These are phyloP conservation scores for Mycena chlorophos DNA, from an alignment of 768 basidiomycete genomes.

Conservation along the genomic window DNA sequence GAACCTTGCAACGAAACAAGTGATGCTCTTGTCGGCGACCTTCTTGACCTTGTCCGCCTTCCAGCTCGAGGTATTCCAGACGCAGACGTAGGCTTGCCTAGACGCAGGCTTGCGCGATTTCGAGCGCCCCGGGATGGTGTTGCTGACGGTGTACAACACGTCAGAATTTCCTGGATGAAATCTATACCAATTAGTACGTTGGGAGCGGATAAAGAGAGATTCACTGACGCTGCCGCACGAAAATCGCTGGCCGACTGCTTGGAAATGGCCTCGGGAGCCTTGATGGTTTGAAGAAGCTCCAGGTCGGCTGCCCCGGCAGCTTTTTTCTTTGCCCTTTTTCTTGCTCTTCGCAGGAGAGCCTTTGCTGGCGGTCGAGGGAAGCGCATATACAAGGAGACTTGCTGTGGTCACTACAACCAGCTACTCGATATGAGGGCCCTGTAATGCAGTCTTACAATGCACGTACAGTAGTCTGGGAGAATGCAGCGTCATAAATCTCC, in stretches of 20 bases:
- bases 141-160: slow-evolving; percentile 69
- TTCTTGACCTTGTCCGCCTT: slow-evolving; percentile 64
- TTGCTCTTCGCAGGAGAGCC: slow-evolving; percentile 30
- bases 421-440: slow-evolving; percentile 35
- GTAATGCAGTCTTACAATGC: neutral
- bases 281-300: slow-evolving; percentile 50
- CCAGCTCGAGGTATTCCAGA: slow-evolving; percentile 77
- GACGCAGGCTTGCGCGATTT: slow-evolving; percentile 53
- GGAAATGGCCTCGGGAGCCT: slow-evolving; percentile 52
- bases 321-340: slow-evolving; percentile 48
- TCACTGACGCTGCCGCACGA: slow-evolving; percentile 57
- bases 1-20: slow-evolving; percentile 87
- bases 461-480: slow-evolving; percentile 65
- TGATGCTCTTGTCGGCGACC: slow-evolving; percentile 76
- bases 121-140: slow-evolving; percentile 62
- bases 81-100: slow-evolving; percentile 63
- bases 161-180: slow-evolving; percentile 54
- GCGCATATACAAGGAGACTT: slow-evolving; percentile 61
- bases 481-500: slow-evolving; percentile 86
- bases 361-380: slow-evolving; percentile 37
- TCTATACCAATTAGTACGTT: slow-evolving; percentile 34
- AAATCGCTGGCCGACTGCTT: slow-evolving; percentile 55
- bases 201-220: neutral
- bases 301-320: slow-evolving; percentile 33
- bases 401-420: slow-evolving; percentile 66